Conservation (phyloP, 176 grass and related monocot genomes). For the Lolium perenne region DNA sequence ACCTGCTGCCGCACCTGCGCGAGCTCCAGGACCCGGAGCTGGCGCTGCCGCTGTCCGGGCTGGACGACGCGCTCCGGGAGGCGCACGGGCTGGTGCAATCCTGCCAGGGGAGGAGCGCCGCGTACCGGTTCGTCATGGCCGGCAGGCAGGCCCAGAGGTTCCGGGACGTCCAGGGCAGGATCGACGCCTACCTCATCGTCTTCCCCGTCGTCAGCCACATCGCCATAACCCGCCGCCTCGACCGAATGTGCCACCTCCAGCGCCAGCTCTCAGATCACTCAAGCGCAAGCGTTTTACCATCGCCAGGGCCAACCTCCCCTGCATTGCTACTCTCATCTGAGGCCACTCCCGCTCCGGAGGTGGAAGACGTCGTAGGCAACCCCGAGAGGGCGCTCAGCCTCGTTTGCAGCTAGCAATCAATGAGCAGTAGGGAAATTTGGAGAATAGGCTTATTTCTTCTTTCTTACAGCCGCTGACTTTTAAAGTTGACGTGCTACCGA, state of each 20-base stretch:
- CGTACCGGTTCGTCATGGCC: no score
- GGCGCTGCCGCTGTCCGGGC: no score
- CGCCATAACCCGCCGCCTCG: constrained; percentile 5
- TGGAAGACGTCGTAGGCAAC: not conserved
- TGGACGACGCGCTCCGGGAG: no score
- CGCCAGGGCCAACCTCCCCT: not conserved
- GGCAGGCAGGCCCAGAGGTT: not conserved
- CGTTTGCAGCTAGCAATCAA: not conserved
- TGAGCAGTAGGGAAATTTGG: not conserved
- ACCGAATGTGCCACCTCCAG: not conserved
- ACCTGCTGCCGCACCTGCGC: no score
- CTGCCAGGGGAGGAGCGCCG: no score
- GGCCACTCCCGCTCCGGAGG: not conserved
- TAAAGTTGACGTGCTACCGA: not conserved
- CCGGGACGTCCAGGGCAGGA: not conserved
- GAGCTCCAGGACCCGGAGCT: no score
- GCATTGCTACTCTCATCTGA: not conserved
- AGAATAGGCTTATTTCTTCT: not conserved
- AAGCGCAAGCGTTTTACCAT: no score
- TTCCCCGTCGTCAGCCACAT: not conserved
- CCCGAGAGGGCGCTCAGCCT: not conserved
- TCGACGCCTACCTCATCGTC: not conserved
- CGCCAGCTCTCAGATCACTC: not conserved
- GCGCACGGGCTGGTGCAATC: no score
- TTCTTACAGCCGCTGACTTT: not conserved